A percentile compares a stretch with the other conserved stretches of the same genome.
Evolutionary conservation across 352 stramenopile species (phyloP).

Genomic region (Saprolegnia diclina): DNA sequence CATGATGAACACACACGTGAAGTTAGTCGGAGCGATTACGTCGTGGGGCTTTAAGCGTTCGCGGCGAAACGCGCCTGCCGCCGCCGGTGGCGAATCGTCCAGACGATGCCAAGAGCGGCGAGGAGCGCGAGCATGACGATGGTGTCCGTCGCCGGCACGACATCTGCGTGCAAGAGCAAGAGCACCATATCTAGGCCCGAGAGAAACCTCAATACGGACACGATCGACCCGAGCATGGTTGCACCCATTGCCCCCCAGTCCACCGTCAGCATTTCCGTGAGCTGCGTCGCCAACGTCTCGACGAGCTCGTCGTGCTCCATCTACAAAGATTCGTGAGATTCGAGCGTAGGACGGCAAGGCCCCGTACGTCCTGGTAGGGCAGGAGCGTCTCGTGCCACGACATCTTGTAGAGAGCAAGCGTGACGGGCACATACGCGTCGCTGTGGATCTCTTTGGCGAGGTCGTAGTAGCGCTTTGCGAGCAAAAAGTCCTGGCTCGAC

Average conservation of each 20-base stretch:
- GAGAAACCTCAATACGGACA: slow-evolving; percentile 22
- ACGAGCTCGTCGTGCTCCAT: slow-evolving; percentile 2
- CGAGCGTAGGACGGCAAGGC: background rate
- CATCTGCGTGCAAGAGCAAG: slow-evolving; percentile 16
- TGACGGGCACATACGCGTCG: slow-evolving; percentile 74
- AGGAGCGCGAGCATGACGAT: background rate
- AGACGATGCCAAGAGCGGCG: background rate
- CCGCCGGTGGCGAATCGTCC: slow-evolving; percentile 8
- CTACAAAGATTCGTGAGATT: background rate
- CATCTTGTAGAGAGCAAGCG: slow-evolving; percentile 79
- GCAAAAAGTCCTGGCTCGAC: slow-evolving; percentile 79
- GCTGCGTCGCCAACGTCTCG: background rate
- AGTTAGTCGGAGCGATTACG: too few relatives aligned
- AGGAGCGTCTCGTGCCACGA: slow-evolving; percentile 45
- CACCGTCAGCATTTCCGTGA: background rate
- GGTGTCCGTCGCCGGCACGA: slow-evolving; percentile 20
- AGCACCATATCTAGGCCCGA: slow-evolving; percentile 14
- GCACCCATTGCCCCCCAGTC: background rate
- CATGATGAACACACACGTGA: too few relatives aligned
- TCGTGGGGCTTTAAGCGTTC: too few relatives aligned
- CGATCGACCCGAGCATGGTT: background rate
- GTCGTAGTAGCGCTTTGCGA: slow-evolving; percentile 91
- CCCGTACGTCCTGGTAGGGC: slow-evolving; percentile 30
- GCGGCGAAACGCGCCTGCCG: background rate
- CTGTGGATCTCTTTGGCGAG: slow-evolving; percentile 56